phyloP scores from a whole-genome alignment of 768 basidiomycete genomes.

The Tylopilus plumbeoviolaceoides region DNA sequence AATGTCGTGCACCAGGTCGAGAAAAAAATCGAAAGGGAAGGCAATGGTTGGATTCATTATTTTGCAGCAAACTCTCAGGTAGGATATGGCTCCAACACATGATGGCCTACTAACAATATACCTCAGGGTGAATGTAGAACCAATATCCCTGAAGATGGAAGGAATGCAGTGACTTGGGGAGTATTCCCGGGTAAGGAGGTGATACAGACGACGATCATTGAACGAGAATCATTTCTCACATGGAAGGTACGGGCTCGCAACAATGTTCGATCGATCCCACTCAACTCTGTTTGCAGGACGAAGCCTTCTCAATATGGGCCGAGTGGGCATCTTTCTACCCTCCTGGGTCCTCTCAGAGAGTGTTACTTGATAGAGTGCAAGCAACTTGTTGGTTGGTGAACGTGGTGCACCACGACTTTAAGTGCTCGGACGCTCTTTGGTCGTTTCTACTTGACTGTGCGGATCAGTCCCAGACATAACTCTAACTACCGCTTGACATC shows the following conservation, averaged over 20 bases:
- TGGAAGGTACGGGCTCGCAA: slow-evolving; percentile 77
- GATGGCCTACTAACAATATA: not conserved
- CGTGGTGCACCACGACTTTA: slow-evolving; percentile 92
- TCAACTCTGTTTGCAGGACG: slow-evolving; percentile 55
- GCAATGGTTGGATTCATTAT: slow-evolving; percentile 71
- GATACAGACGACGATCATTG: slow-evolving; percentile 94
- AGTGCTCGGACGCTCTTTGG: slow-evolving; percentile 76
- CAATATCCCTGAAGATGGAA: slow-evolving; percentile 72
- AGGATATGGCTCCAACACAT: slow-evolving; percentile 12
- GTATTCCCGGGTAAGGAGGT: slow-evolving; percentile 97
- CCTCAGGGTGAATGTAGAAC: slow-evolving; percentile 70
- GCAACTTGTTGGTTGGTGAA: slow-evolving; percentile 86
- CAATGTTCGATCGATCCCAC: not conserved
- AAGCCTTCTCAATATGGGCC: slow-evolving; percentile 93
- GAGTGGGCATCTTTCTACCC: slow-evolving; percentile 91
- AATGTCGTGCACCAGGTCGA: slow-evolving; percentile 58
- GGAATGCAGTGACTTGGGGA: slow-evolving; percentile 98
- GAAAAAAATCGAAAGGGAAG: slow-evolving; percentile 47
- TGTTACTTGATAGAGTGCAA: slow-evolving; percentile 66
- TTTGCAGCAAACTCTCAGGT: slow-evolving; percentile 83
- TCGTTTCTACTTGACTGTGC: slow-evolving; percentile 59
- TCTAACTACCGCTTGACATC: not conserved
- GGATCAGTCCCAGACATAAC: not conserved
- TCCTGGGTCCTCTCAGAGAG: slow-evolving; percentile 66
- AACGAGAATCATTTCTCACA: slow-evolving; percentile 87